A percentile compares a stretch with the other conserved stretches of the same genome.
phyloP scores from a whole-genome alignment of 495 filamentous ascomycete genomes.

The Aspergillus sclerotioniger region DNA sequence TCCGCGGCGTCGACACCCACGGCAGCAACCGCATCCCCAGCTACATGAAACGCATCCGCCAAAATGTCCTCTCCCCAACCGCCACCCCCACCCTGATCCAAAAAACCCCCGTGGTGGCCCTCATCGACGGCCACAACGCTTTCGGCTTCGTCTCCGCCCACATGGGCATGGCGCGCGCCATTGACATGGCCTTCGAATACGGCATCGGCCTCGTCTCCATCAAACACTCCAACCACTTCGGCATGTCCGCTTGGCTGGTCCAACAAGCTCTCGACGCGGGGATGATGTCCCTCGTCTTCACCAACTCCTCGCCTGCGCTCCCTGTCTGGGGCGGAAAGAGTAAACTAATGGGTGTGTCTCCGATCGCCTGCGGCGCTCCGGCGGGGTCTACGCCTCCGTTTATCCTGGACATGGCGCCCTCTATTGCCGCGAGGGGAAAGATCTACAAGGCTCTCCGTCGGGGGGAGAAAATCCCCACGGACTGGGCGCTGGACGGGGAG shows the following conservation, averaged over 20 bases:
- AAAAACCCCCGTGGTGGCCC: slow-evolving; percentile 64
- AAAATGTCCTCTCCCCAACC: slow-evolving; percentile 58
- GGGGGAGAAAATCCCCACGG: slow-evolving; percentile 69
- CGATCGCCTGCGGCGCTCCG: slow-evolving; percentile 74
- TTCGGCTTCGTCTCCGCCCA: slow-evolving; percentile 71
- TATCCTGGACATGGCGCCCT: slow-evolving; percentile 78
- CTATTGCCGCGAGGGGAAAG: slow-evolving; percentile 70
- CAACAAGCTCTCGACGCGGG: slow-evolving; percentile 68
- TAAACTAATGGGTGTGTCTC: slow-evolving; percentile 72
- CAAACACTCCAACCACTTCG: slow-evolving; percentile 77
- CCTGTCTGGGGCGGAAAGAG: slow-evolving; percentile 67
- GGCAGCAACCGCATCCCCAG: slow-evolving; percentile 74
- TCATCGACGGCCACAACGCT: slow-evolving; percentile 67
- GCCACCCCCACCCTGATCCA: slow-evolving; percentile 56
- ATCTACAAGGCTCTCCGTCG: slow-evolving; percentile 70
- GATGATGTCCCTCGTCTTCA: slow-evolving; percentile 77
- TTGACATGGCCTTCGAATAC: slow-evolving; percentile 59
- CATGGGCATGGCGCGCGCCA: slow-evolving; percentile 59
- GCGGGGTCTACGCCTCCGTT: slow-evolving; percentile 56
- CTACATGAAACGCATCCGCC: slow-evolving; percentile 69
- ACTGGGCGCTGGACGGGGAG: slow-evolving; percentile 73
- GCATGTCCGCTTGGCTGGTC: slow-evolving; percentile 77
- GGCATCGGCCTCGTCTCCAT: slow-evolving; percentile 73
- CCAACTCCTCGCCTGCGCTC: slow-evolving; percentile 72
- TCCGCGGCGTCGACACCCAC: slow-evolving; percentile 76